Evolutionary conservation across 805 yeast genomes (phyloP), one percentile per base, ranked within the genome.

Genomic region (Cyberlindnera bimundalis): DNA sequence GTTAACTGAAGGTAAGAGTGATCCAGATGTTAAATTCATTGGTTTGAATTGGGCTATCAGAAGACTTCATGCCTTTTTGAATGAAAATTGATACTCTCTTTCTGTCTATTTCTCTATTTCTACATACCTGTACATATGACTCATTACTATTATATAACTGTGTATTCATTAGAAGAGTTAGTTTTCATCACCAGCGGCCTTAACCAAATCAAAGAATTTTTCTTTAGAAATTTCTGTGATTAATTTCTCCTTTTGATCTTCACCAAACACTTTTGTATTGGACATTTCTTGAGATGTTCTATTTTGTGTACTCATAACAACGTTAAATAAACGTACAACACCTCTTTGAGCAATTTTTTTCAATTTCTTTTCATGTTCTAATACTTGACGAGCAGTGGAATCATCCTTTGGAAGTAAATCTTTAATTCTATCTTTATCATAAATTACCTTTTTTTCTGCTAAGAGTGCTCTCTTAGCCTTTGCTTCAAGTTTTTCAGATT

Each of bases 291-390:
- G 67, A 20, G 62, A 67, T 2, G 88, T 76, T 43, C 68, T 71
- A 11, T 76, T 74, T 62, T 88, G 97, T 1, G 95, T 83, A 23
- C 84, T 73, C 57, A 85, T 71, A 19, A 88, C 79, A 2, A 95
- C 96, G 58, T 85, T 91, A 67, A 82, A 88, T 50, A 86, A 73
- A 58, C 80, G 76, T 8, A 88, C 87, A 12, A 86, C 96, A 66
- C 96, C 96, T 50, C 81, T 71, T 64, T 87, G 95, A 0, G 96
- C 98, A 18, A 79, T 73, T 58, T 88, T 88, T 59, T 84, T 81
- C 53, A 86, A 66, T 46, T 66, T 70, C 48, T 76, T 75, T 58
- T 88, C 96, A 38, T 70, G 71, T 43, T 84, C 95, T 14, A 86
- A 59, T 4, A 73, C 63, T 29, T 69, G 70, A 58, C 86, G 71